Evolutionary conservation across 129 eudicot genomes (phyloP).

Genomic region (Artemisia tridentata): DNA sequence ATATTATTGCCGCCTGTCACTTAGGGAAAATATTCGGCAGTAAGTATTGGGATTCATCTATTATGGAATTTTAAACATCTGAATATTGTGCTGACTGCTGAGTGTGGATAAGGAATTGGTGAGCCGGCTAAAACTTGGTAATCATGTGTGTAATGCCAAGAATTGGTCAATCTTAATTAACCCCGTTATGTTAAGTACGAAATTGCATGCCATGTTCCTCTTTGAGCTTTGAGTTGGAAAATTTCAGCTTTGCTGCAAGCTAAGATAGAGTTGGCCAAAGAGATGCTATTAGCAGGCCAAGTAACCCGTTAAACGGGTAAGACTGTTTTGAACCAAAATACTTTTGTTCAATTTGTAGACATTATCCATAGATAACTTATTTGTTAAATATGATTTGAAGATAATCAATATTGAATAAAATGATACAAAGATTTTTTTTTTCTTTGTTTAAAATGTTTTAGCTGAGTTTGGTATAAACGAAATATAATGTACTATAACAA

Average conservation of each 20-base stretch:
- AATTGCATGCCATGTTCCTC: background rate
- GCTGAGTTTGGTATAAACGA: too few relatives aligned
- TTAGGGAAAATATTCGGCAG: background rate
- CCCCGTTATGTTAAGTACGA: background rate
- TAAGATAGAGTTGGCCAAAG: background rate
- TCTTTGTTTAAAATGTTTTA: too few relatives aligned
- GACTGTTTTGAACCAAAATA: too few relatives aligned
- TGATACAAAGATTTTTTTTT: too few relatives aligned
- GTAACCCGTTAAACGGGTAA: too few relatives aligned
- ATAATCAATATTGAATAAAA: too few relatives aligned
- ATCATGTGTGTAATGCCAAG: conserved; percentile 20
- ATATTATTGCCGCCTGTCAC: background rate
- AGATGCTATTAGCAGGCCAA: background rate
- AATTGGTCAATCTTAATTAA: conserved; percentile 13
- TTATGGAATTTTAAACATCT: background rate
- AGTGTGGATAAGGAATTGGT: conserved; percentile 22
- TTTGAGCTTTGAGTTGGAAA: background rate
- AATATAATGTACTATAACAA: too few relatives aligned
- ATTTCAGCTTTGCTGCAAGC: background rate
- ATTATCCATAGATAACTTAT: too few relatives aligned
- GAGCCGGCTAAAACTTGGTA: conserved; percentile 16
- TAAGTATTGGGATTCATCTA: background rate
- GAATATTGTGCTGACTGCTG: background rate
- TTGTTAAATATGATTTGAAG: too few relatives aligned
- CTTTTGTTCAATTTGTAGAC: too few relatives aligned